phyloP scores from a whole-genome alignment of 352 stramenopile species.

The Phytophthora syringae region DNA sequence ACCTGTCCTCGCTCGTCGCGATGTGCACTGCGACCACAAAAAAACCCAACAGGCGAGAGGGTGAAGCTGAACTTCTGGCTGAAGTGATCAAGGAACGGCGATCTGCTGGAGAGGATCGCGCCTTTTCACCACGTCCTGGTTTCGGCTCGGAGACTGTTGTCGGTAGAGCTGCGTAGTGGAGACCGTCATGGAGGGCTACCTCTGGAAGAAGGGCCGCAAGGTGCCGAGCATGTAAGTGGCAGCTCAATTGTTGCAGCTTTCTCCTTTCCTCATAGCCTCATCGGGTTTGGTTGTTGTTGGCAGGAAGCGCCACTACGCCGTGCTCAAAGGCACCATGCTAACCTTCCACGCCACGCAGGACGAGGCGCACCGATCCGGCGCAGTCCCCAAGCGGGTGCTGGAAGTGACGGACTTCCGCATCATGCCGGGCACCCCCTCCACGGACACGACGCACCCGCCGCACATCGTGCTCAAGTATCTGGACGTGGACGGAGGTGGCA shows the following conservation, averaged over 20 bases:
- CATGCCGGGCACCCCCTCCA: constrained; percentile 7
- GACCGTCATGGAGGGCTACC: constrained; percentile 50
- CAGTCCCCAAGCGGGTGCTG: constrained; percentile 61
- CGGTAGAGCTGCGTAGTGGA: not conserved
- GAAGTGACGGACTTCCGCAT: constrained; percentile 57
- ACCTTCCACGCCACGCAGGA: constrained; percentile 62
- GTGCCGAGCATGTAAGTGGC: constrained; percentile 53
- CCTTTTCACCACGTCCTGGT: constrained; percentile 12
- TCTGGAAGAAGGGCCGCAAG: constrained; percentile 56
- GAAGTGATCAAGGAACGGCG: not conserved
- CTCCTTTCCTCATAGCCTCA: not conserved
- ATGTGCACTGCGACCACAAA: no score
- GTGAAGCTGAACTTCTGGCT: not conserved
- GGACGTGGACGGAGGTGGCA: no score
- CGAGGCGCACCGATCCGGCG: constrained; percentile 47
- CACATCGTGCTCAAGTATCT: no score
- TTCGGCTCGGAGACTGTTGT: not conserved
- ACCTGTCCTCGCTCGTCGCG: no score
- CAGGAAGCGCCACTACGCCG: constrained; percentile 77
- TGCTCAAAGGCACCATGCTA: constrained; percentile 84
- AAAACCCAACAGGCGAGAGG: no score
- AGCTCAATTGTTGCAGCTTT: not conserved
- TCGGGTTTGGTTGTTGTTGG: not conserved
- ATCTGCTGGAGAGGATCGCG: not conserved
- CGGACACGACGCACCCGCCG: no score